Base-by-base conservation (phyloP, 768 basidiomycete genomes). In the Suillus subluteus region DNA sequence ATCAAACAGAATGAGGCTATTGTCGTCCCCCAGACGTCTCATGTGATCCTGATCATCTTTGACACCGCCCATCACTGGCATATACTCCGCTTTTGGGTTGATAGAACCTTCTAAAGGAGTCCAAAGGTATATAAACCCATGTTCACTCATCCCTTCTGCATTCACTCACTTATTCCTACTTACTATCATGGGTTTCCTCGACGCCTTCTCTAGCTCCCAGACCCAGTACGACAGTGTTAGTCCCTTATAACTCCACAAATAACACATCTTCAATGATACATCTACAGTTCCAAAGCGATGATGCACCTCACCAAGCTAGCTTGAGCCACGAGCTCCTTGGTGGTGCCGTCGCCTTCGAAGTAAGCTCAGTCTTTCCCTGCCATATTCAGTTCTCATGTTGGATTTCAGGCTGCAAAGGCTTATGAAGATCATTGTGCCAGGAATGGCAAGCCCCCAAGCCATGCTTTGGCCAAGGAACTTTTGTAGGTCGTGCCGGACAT, bases 381-480 rank as follows among this genome's bases (percentile, higher is more conserved):
- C 37, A 26, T 8, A 26, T 18, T 16, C n/a, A 54, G 38, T 41
- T 30, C 6, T 44, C 52, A 58, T 59, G n/a, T 23, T 41, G 4
- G 23, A 40, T 18, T 13, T 32, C 16, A 68, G 67, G 67, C 67
- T 16, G 67, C 67, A n/a, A 66, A 63, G 35, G 67, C 67, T 23
- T 68, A 66, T 23, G 66, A 68, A 48, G n/a, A 66, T n/a, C 66
- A 68, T 54, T 37, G 48, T 23, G 67, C 50, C 5, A 15, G 0
- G 32, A 52, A 67, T 9, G 67, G 67, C 26, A 23, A 13, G 32
- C 66, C 66, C 9, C 46, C 63, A 21, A 58, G 8, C 61, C 67
- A 68, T 40, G 67, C 67, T 23, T 26, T 62, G 65, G 67, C 67
- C 23, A 68, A 68, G 40, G 67, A 68, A 46, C 4, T 68, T 18